Percentiles rank a stretch among this genome's conserved stretches.
These are phyloP conservation scores for Beauveria australis DNA, from an alignment of 2,329 filamentous ascomycete genomes.

Conservation along the genomic window DNA sequence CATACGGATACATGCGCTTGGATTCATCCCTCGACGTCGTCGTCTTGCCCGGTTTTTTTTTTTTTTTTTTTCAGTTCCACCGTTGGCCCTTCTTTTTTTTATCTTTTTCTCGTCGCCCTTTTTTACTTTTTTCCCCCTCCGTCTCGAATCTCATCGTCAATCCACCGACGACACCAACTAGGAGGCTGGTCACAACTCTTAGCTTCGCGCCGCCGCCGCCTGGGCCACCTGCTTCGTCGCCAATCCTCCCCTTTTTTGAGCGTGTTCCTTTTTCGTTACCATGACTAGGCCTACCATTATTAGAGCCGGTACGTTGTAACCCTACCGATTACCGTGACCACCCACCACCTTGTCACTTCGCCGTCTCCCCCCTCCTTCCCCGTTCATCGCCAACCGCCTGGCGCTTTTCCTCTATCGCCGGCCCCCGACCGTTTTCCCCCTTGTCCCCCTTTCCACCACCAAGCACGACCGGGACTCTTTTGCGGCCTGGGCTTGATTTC, in stretches of 20 bases:
- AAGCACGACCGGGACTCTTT: not conserved
- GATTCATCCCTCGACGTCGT: no score
- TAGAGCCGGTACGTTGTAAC: conserved; percentile 47
- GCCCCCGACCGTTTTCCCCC: conserved; percentile 2
- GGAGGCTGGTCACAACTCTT: conserved; percentile 1
- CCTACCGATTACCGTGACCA: no score
- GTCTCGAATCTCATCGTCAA: not conserved
- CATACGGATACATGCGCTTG: no score
- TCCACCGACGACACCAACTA: not conserved
- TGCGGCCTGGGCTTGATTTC: not conserved
- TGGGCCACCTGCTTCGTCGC: conserved; percentile 1
- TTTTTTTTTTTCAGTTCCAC: not conserved
- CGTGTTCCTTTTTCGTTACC: conserved; percentile 19
- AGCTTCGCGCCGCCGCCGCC: conserved; percentile 1
- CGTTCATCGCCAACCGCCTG: not conserved
- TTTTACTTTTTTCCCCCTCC: not conserved
- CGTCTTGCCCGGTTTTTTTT: not conserved
- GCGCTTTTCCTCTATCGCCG: conserved; percentile 13
- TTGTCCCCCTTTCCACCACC: not conserved
- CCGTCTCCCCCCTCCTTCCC: not conserved
- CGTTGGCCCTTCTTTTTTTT: not conserved
- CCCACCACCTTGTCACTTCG: no score
- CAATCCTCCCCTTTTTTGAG: conserved; percentile 10
- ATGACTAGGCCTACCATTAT: conserved; percentile 55
- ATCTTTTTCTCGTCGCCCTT: not conserved